Evolutionary conservation across 371 early-diverging fungal species (phyloP), one percentile per base, ranked within the genome.

Genomic region (Capillidium rhysosporum): DNA sequence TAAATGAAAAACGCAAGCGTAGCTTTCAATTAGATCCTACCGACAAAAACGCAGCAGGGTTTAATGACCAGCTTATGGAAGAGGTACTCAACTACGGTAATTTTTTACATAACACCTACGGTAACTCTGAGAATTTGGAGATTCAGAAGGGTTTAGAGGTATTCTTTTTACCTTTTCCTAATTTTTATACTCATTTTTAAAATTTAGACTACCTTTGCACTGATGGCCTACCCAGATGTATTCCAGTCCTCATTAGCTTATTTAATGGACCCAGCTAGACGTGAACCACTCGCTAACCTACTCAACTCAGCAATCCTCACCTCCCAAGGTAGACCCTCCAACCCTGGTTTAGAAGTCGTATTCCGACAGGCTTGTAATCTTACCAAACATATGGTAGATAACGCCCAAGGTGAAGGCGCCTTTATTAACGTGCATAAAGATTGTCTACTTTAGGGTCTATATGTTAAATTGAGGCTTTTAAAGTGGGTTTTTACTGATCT

Each of bases 191-290:
- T 28, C 14, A 18, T 24, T 16, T 18, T 40, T 24, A 26, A 24
- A 46, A 40, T 38, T 20, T 43, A 62, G 62, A 79, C 84, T 51
- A 70, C 77, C 3, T 89, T 87, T 60, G 75, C 86, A 12, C 65
- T 88, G 40, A 57, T 88, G 25, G 90, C 89, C 0, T 89, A 92
- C 56, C 63, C 73, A 3, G 75, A 84, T 38, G 74, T 75, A 1
- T 54, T 53, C 18, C 55, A 69, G 28, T 74, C 74, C 57, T 71
- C 77, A 21, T 65, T 78, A 10, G 55, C 68, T 0, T 65, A 72
- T 54, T 59, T 78, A 34, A 61, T 78, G 18, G 63, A 66, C 40
- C 58, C 56, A 14, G 43, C 46, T 20, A 65, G 69, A 12, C 69
- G 86, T 12, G 73, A 79, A 54, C 68, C 71, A 23, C 69, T 86